Evolutionary conservation across 2,329 filamentous ascomycete species (phyloP), one percentile per base, ranked within the genome.

Genomic region (Stemphylium vesicarium): DNA sequence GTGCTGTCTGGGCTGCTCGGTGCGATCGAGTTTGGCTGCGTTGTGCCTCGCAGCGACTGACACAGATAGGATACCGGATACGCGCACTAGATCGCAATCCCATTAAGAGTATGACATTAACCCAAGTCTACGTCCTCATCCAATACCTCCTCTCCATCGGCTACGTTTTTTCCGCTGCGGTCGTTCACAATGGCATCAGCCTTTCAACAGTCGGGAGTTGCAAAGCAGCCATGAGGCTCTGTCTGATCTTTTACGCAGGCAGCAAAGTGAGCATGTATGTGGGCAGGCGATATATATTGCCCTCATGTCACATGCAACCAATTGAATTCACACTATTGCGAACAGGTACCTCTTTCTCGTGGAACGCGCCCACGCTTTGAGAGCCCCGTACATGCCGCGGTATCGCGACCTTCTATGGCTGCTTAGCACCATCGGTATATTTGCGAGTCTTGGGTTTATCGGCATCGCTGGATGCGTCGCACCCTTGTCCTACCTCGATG

Each of bases 331-430:
- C 12, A 9, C 11, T 22, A 24, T 16, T 15, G 7, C 11, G 4
- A 3, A 4, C 18, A 74, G 73, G 63, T 78, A 79, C 49, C 56
- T 78, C 4, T 79, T 79, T 52, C 68, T 80, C 1, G 69, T 79
- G 20, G 78, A 80, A 53, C 66, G 78, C 20, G 69, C 71, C 9
- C 77, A 79, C 54, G 69, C 70, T 6, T 59, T 79, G 13, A 69
- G 76, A 33, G 63, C 71, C 6, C 67, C 73, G 0, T 70, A 72
- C 52, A 61, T 66, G 33, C 53, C 66, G 2, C 66, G 77, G 16
- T 43, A 54, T 5, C 59, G 63, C 11, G 75, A 78, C 45, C 66
- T 65, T 49, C 50, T 78, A 12, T 80, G 74, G 73, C 35, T 77
- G 0, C 10, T 49, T 7, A 69, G 71, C 22, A 72, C 73, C 41